Evolutionary conservation across 2,329 filamentous ascomycete species (phyloP).

Genomic region (Periglandula ipomoeae): DNA sequence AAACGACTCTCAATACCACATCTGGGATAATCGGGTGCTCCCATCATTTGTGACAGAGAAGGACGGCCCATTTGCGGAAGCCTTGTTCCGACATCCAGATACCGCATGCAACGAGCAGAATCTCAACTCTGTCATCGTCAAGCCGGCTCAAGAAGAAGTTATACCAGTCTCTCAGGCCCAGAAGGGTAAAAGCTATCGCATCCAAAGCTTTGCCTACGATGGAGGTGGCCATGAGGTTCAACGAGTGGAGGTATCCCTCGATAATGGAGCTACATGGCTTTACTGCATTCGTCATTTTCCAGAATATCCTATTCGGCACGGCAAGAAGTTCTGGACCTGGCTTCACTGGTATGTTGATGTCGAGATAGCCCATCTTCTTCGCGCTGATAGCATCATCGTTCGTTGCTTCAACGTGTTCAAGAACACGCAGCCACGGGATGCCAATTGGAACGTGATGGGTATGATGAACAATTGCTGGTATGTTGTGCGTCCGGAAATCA

Average conservation of each 20-base stretch:
- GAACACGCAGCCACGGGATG: slow-evolving; percentile 37
- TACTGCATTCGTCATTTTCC: slow-evolving; percentile 28
- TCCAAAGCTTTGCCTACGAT: slow-evolving; percentile 29
- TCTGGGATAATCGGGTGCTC: slow-evolving; percentile 36
- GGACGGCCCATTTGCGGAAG: slow-evolving; percentile 35
- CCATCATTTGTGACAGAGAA: slow-evolving; percentile 38
- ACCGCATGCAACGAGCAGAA: slow-evolving; percentile 40
- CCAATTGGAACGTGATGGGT: slow-evolving; percentile 38
- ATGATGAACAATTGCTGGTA: slow-evolving; percentile 50
- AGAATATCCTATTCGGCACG: slow-evolving; percentile 38
- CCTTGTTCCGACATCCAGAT: slow-evolving; percentile 37
- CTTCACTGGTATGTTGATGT: slow-evolving; percentile 43
- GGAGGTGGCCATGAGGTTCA: slow-evolving; percentile 40
- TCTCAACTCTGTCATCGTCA: slow-evolving; percentile 37
- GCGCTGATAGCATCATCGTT: slow-evolving; percentile 32
- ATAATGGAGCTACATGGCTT: slow-evolving; percentile 34
- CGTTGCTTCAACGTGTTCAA: slow-evolving; percentile 40
- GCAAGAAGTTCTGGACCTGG: slow-evolving; percentile 46
- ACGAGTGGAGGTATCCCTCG: slow-evolving; percentile 37
- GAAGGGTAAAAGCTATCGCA: slow-evolving; percentile 28
- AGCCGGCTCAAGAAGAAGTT: slow-evolving; percentile 35
- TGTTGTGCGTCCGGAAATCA: slow-evolving; percentile 29
- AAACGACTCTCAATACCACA: slow-evolving; percentile 35
- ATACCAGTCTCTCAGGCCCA: slow-evolving; percentile 27
- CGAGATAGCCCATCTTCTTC: slow-evolving; percentile 31